A percentile compares a stretch with the other conserved stretches of the same genome.
Evolutionary conservation across 371 early-diverging fungal genomes (phyloP).

Genomic region (Syncephalastrum monosporum): DNA sequence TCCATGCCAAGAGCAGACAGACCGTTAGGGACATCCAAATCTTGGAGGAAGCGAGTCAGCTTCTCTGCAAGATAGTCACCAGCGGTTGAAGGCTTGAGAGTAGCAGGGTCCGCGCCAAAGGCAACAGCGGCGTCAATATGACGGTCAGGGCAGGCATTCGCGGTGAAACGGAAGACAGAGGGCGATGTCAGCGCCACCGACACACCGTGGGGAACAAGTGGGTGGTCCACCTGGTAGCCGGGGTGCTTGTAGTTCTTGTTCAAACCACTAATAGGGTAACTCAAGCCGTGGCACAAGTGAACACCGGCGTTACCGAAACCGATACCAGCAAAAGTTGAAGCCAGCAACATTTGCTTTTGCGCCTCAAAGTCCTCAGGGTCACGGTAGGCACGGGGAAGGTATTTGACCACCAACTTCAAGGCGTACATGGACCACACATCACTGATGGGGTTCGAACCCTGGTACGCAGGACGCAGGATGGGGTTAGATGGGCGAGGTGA

Average conservation of each 20-base stretch:
- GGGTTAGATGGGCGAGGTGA: slow-evolving; percentile 83
- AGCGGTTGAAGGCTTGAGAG: slow-evolving; percentile 69
- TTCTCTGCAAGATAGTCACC: slow-evolving; percentile 79
- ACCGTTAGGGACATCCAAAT: slow-evolving; percentile 82
- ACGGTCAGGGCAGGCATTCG: slow-evolving; percentile 77
- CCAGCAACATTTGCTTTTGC: slow-evolving; percentile 85
- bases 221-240: slow-evolving; percentile 77
- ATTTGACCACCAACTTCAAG: slow-evolving; percentile 79
- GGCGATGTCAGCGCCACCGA: slow-evolving; percentile 89
- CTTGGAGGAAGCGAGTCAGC: slow-evolving; percentile 69
- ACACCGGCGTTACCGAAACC: slow-evolving; percentile 95
- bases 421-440: slow-evolving; percentile 89
- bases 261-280: slow-evolving; percentile 80
- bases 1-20: slow-evolving; percentile 79
- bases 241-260: slow-evolving; percentile 82
- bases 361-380: slow-evolving; percentile 76
- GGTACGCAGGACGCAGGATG: slow-evolving; percentile 85
- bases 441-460: slow-evolving; percentile 90
- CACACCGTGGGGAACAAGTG: slow-evolving; percentile 72
- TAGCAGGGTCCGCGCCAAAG: slow-evolving; percentile 74
- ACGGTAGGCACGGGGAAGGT: slow-evolving; percentile 72
- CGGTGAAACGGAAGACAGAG: slow-evolving; percentile 86
- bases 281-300: slow-evolving; percentile 70
- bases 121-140: slow-evolving; percentile 83
- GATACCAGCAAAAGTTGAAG: slow-evolving; percentile 90